These are phyloP conservation scores for Alternaria sp. DNA, from an alignment of 2,329 filamentous ascomycete genomes.

Conservation along the genomic window DNA sequence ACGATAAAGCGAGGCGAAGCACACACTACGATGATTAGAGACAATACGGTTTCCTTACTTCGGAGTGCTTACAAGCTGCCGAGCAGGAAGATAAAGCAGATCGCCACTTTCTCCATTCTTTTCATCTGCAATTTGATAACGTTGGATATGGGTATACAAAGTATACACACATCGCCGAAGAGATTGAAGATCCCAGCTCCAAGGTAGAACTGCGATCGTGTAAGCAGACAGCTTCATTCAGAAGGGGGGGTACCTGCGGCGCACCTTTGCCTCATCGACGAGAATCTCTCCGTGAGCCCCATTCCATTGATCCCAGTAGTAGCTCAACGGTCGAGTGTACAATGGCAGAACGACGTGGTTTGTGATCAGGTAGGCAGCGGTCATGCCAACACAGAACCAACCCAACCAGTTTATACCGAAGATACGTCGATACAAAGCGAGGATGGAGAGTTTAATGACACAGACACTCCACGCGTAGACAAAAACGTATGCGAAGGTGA, in stretches of 20 bases:
- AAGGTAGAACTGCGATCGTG: background rate
- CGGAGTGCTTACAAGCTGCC: constrained; percentile 26
- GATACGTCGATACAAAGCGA: background rate
- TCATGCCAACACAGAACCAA: background rate
- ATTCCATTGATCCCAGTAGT: background rate
- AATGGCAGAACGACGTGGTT: background rate
- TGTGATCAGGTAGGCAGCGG: background rate
- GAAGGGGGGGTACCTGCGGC: background rate
- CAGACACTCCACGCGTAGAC: background rate
- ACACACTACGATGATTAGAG: background rate
- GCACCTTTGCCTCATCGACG: background rate
- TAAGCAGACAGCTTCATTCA: background rate
- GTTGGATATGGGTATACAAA: constrained; percentile 7
- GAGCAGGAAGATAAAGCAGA: constrained; percentile 29
- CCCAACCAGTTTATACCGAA: background rate
- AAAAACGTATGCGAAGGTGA: background rate
- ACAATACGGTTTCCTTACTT: background rate
- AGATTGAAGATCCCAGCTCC: background rate
- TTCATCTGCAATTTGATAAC: constrained; percentile 20
- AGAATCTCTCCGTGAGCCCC: background rate
- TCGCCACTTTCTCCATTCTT: constrained; percentile 28
- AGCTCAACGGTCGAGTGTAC: background rate
- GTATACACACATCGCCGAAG: constrained; percentile 1
- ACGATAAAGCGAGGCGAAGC: constrained; percentile 33
- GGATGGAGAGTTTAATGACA: background rate